phyloP scores from a whole-genome alignment of 179 eudicot genomes.

The Beta macrorhiza region DNA sequence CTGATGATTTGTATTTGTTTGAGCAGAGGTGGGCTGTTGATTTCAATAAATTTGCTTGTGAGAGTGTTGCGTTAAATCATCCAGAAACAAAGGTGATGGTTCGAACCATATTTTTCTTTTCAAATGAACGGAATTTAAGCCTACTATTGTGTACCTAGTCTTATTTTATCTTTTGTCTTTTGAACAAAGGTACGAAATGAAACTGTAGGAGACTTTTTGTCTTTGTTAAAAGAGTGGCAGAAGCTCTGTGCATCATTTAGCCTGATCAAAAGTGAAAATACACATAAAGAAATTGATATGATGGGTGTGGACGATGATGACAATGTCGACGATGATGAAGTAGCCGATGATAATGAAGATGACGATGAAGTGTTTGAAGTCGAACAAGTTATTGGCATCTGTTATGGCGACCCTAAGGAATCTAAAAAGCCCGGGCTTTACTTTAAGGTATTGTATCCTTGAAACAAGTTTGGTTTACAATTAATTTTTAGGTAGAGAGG shows the following conservation, averaged over 20 bases:
- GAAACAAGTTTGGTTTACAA: neutral
- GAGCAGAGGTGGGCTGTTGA: slow-evolving; percentile 91
- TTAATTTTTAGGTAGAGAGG: neutral
- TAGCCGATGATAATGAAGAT: slow-evolving; percentile 30
- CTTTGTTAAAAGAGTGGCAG: slow-evolving; percentile 65
- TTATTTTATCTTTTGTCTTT: neutral
- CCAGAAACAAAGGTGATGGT: slow-evolving; percentile 71
- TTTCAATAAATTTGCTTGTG: slow-evolving; percentile 58
- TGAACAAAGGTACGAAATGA: slow-evolving; percentile 68
- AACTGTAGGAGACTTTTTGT: slow-evolving; percentile 68
- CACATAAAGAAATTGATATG: slow-evolving; percentile 20
- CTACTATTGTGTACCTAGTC: neutral
- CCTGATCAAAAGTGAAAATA: slow-evolving; percentile 25
- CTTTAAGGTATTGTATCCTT: slow-evolving; percentile 54
- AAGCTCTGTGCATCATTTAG: slow-evolving; percentile 46
- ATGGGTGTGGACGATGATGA: slow-evolving; percentile 27
- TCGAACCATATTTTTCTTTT: neutral
- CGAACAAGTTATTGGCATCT: slow-evolving; percentile 52
- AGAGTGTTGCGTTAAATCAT: slow-evolving; percentile 68
- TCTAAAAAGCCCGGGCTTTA: slow-evolving; percentile 35
- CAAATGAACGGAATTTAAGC: neutral
- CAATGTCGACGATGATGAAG: slow-evolving; percentile 27
- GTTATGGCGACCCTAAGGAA: slow-evolving; percentile 65
- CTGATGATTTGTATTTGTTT: slow-evolving; percentile 2
- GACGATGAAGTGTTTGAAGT: slow-evolving; percentile 61